Percentiles rank a stretch among this genome's conserved stretches.
phyloP scores from a whole-genome alignment of 1,284 basidiomycete genomes.

The Trametes versicolor region DNA sequence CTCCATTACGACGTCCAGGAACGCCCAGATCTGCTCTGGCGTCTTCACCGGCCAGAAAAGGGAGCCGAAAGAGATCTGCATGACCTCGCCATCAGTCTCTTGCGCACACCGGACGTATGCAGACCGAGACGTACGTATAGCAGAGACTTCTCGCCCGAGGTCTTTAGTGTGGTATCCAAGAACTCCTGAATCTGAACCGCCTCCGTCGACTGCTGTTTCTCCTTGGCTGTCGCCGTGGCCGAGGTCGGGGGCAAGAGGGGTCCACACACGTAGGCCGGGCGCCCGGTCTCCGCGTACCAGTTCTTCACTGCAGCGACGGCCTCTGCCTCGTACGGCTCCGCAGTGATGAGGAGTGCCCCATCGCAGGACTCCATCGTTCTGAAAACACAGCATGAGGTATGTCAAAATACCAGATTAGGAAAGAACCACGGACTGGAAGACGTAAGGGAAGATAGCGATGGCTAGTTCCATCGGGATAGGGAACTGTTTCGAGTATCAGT shows the following conservation, averaged over 20 bases:
- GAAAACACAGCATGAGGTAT: too few species aligned
- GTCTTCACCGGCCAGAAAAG: conserved; percentile 29
- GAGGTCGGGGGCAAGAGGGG: conserved; percentile 27
- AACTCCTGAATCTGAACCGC: conserved; percentile 28
- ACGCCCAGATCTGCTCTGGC: conserved; percentile 32
- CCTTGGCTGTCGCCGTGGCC: conserved; percentile 8
- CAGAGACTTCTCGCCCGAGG: conserved; percentile 33
- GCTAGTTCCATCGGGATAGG: not conserved
- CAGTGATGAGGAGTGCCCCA: conserved; percentile 32
- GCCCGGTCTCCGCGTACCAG: conserved; percentile 33
- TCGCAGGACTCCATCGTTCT: conserved; percentile 29
- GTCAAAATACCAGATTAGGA: not conserved
- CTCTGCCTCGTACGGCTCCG: conserved; percentile 36
- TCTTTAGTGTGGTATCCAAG: conserved; percentile 28
- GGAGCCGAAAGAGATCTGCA: conserved; percentile 34
- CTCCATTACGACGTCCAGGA: conserved; percentile 35
- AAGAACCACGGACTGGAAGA: not conserved
- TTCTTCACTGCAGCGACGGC: conserved; percentile 23
- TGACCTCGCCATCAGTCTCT: not conserved
- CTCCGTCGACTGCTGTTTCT: conserved; percentile 29
- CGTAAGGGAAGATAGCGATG: not conserved
- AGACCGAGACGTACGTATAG: conserved; percentile 34
- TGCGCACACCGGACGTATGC: too few species aligned
- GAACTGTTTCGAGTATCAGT: conserved; percentile 3
- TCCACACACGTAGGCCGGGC: conserved; percentile 27